A percentile compares a stretch with the other conserved stretches of the same genome.
These are phyloP conservation scores for Rosa rugosa DNA, from an alignment of 306 rosid genomes.

Conservation along the genomic window DNA sequence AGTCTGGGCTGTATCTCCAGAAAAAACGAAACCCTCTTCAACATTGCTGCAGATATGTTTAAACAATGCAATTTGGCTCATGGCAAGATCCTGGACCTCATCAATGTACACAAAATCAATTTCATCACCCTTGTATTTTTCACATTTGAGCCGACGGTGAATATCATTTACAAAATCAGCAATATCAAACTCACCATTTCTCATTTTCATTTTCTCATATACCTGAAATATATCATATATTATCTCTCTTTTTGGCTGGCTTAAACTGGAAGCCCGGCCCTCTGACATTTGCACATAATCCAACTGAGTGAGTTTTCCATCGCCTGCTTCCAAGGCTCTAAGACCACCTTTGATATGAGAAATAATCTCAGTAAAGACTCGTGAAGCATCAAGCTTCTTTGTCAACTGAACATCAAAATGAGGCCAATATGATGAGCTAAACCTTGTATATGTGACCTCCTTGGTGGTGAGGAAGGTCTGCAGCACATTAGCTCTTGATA, in stretches of 20 bases:
- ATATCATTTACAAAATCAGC: conserved; percentile 71
- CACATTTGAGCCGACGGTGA: conserved; percentile 45
- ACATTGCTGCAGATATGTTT: conserved; percentile 64
- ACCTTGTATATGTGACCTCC: conserved; percentile 8
- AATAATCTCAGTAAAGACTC: conserved; percentile 68
- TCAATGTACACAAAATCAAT: conserved; percentile 70
- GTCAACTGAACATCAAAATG: conserved; percentile 54
- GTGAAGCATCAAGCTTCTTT: conserved; percentile 56
- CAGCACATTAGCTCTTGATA: too few species aligned
- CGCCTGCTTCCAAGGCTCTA: conserved; percentile 31
- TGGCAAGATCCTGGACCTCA: conserved; percentile 82
- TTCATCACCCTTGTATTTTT: conserved; percentile 48
- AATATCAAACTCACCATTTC: conserved; percentile 67
- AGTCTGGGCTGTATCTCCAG: conserved; percentile 85
- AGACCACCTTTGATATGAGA: conserved; percentile 72
- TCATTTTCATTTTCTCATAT: conserved; percentile 66
- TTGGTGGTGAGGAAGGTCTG: too few species aligned
- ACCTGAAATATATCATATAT: conserved; percentile 54
- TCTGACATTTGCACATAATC: conserved; percentile 48
- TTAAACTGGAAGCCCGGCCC: conserved; percentile 45
- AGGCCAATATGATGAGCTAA: conserved; percentile 67
- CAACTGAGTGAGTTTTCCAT: conserved; percentile 48
- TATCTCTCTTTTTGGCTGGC: conserved; percentile 40
- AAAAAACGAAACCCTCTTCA: conserved; percentile 83
- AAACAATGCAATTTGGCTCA: conserved; percentile 76